Percentiles rank a stretch among this genome's conserved stretches.
phyloP scores from a whole-genome alignment of 306 rosid species.

The Crotalaria pallida region DNA sequence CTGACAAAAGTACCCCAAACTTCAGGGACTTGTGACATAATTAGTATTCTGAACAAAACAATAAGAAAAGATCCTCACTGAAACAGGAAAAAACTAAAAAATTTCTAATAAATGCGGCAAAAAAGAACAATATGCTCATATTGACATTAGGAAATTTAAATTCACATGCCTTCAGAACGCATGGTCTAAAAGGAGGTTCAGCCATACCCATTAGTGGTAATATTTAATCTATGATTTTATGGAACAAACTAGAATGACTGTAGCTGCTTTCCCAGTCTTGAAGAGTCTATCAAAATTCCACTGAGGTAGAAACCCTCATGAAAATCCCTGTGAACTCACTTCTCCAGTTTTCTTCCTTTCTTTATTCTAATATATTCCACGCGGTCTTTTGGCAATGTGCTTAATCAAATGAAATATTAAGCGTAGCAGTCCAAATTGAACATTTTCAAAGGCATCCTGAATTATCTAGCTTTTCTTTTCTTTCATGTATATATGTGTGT shows the following conservation, averaged over 20 bases:
- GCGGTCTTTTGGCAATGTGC: not conserved
- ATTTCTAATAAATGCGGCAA: not conserved
- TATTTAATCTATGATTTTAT: not conserved
- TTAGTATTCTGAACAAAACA: too few relatives aligned
- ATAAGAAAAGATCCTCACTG: not conserved
- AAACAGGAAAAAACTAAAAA: not conserved
- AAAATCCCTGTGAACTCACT: not conserved
- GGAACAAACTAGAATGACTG: constrained; percentile 5
- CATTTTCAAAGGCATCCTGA: not conserved
- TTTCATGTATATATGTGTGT: not conserved
- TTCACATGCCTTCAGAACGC: not conserved
- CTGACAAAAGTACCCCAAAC: too few relatives aligned
- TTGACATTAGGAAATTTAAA: not conserved
- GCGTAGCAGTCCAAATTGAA: not conserved
- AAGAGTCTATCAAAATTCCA: not conserved
- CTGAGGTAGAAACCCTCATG: not conserved
- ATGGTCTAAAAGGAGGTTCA: not conserved
- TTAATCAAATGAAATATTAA: not conserved
- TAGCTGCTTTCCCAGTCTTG: not conserved
- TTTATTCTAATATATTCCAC: not conserved
- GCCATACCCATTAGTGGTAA: not conserved
- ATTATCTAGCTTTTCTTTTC: not conserved
- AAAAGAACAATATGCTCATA: not conserved
- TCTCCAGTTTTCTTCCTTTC: not conserved
- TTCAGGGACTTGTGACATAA: too few relatives aligned